These are phyloP conservation scores for Starmerella tilneyi DNA, from an alignment of 805 yeast species.

Conservation along the genomic window DNA sequence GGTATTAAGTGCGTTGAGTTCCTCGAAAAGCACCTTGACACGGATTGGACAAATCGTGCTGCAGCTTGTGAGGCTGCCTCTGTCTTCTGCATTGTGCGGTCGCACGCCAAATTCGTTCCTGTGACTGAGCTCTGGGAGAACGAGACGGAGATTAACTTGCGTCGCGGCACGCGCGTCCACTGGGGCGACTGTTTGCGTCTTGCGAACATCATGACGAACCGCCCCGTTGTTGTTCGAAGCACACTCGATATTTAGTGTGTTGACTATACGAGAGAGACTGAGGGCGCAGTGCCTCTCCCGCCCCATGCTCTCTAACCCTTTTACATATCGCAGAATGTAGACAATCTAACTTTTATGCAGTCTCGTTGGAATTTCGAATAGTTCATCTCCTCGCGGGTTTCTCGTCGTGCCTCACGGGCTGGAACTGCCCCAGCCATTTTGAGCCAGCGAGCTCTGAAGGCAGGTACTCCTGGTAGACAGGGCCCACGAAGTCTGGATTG, in stretches of 20 bases:
- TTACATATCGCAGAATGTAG: too few relatives aligned
- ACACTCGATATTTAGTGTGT: background rate
- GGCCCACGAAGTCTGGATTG: constrained; percentile 74
- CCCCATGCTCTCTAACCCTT: too few relatives aligned
- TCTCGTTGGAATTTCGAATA: too few relatives aligned
- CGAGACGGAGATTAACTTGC: constrained; percentile 68
- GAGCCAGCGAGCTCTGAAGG: constrained; percentile 41
- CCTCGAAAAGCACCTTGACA: constrained; percentile 47
- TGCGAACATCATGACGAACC: constrained; percentile 65
- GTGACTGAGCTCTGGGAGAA: constrained; percentile 69
- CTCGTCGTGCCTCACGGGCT: too few relatives aligned
- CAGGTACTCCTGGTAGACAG: constrained; percentile 55
- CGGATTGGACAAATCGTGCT: constrained; percentile 17
- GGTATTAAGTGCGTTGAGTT: constrained; percentile 85
- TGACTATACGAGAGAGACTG: too few relatives aligned
- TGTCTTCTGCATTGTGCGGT: constrained; percentile 72
- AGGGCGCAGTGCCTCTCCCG: too few relatives aligned
- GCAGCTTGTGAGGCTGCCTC: constrained; percentile 35
- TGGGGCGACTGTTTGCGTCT: constrained; percentile 70
- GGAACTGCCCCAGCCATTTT: constrained; percentile 17
- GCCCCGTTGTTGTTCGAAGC: constrained; percentile 25
- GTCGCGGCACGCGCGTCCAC: constrained; percentile 82
- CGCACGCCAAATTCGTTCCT: constrained; percentile 64
- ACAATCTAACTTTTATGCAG: background rate
- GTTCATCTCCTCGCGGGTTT: background rate